Conservation (phyloP, 1,284 basidiomycete genomes). For the Amylostereum areolatum region DNA sequence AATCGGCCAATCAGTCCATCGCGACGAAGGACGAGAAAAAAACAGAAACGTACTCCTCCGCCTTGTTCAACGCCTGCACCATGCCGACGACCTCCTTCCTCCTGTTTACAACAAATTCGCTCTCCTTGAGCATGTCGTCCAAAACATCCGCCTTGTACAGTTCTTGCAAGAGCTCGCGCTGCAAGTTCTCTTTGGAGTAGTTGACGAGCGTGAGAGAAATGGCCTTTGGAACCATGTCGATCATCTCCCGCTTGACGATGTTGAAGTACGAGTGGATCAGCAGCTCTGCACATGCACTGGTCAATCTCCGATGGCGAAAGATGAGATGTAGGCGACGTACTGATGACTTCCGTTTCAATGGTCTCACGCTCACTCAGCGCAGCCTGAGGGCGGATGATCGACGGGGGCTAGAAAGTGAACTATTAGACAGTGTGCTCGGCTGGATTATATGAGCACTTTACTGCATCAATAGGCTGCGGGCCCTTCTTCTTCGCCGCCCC, state of each 20-base stretch:
- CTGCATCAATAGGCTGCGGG: constrained; percentile 79
- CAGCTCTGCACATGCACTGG: constrained; percentile 50
- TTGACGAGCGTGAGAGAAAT: constrained; percentile 93
- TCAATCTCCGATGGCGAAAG: not conserved
- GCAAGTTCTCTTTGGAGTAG: constrained; percentile 89
- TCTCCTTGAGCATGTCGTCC: constrained; percentile 90
- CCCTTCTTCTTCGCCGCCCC: constrained; percentile 69
- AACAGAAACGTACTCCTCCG: constrained; percentile 69
- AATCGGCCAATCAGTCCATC: not conserved
- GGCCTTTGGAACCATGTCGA: constrained; percentile 99
- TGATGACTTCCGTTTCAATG: constrained; percentile 91
- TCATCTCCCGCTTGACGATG: constrained; percentile 98
- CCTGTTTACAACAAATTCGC: constrained; percentile 76
- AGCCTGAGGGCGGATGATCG: constrained; percentile 87
- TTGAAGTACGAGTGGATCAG: constrained; percentile 94
- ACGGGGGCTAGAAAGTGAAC: constrained; percentile 56
- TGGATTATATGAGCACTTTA: not conserved
- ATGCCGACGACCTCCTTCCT: constrained; percentile 88
- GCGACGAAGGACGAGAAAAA: not conserved
- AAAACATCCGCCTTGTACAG: constrained; percentile 90
- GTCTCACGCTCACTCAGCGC: constrained; percentile 92
- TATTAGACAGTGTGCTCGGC: not conserved
- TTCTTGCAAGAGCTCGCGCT: constrained; percentile 84
- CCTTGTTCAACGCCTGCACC: constrained; percentile 87
- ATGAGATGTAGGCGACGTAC: not conserved